phyloP scores from a whole-genome alignment of 768 basidiomycete genomes.

The Pleurotus tuoliensis region DNA sequence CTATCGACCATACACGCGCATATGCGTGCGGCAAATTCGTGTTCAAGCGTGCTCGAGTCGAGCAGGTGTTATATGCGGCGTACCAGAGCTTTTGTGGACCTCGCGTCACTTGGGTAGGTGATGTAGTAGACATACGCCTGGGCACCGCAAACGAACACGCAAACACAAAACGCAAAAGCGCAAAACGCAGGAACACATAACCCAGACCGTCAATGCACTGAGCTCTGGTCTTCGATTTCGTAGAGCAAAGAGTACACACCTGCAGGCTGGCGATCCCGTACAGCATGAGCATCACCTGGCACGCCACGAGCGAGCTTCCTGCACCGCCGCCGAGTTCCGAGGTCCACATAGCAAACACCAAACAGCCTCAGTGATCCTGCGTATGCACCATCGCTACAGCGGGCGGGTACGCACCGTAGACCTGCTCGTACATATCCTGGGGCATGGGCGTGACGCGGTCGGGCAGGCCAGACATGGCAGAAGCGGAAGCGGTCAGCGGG shows the following conservation, averaged over 20 bases:
- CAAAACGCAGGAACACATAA: too few relatives aligned
- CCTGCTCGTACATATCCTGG: background rate
- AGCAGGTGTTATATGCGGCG: background rate
- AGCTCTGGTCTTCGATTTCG: background rate
- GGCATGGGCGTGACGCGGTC: background rate
- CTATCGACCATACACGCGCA: background rate
- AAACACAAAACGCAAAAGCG: too few relatives aligned
- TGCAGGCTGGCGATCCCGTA: slow-evolving; percentile 1
- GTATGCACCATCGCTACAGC: too few relatives aligned
- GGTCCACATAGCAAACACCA: too few relatives aligned
- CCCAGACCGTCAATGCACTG: too few relatives aligned
- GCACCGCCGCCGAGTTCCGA: too few relatives aligned
- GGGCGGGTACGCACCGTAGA: background rate
- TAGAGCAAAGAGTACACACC: background rate
- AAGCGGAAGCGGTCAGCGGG: too few relatives aligned
- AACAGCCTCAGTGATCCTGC: too few relatives aligned
- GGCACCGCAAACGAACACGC: background rate
- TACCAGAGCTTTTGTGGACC: background rate
- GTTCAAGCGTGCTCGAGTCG: too few relatives aligned
- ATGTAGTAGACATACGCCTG: background rate
- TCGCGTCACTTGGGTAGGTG: background rate
- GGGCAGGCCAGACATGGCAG: background rate
- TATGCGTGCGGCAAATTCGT: too few relatives aligned
- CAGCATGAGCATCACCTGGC: background rate
- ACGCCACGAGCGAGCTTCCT: background rate